Base-by-base conservation (phyloP, 306 rosid genomes). In the Prinsepia uniflora region DNA sequence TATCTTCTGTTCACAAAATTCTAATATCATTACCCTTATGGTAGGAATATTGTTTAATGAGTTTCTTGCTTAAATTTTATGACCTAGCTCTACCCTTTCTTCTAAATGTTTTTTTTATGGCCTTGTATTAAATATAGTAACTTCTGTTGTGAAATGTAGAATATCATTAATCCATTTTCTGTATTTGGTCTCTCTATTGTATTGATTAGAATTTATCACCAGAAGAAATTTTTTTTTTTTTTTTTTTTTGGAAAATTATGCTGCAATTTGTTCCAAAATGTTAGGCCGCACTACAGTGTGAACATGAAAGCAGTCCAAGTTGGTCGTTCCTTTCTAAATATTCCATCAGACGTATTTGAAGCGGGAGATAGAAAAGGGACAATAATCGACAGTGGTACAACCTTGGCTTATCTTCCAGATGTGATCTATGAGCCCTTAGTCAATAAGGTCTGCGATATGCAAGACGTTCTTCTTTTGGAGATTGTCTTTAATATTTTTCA, bases 391-490 rank as follows among this genome's bases (percentile, higher is more conserved):
- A 94, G 95, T 57, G 97, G 99, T 64, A 94, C 99, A 82, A 94
- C 99, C 66, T 91, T 94, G 89, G 99, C 99, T 75, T 91, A 94
- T 91, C 96, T 94, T 47, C 99, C 99, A 10, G 97, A 91, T 57
- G 75, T 73, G 77, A 81, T 94, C 68, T 94, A 94, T 72, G 82
- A 72, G 73, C 95, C 99, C 30, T 85, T 94, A 81, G 84, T 94
- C 34, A 62, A 65, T 43, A 89, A 84, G 92, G 99, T 94, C 72
- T 61, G 74, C 65, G 61, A 46, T 34, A 70, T 75, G 41, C 24
- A 58, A 44, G 44, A 57, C 63, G 41, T 41, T 14, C 20, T 24
- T 39, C 18, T 70, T 42, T 7, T 36, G 22, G 20, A 53, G 19
- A 30, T 24, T 73, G 13, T 41, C 24, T 11, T 64, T 10, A 40